Conservation (phyloP, 164 flowering plant genomes). For the Saururus chinensis region DNA sequence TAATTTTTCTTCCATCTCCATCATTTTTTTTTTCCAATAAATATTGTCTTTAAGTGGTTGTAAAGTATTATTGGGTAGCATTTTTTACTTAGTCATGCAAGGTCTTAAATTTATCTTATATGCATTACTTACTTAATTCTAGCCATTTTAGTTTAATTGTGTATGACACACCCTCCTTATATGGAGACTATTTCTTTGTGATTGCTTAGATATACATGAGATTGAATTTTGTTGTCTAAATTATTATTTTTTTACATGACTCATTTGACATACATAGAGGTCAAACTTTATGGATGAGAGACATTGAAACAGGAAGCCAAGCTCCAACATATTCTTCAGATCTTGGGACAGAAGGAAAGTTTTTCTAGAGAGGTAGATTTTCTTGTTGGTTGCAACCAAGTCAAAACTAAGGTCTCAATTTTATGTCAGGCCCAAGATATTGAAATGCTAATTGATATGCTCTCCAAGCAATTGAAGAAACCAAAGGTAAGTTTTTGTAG, state of each 20-base stretch:
- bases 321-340: not conserved
- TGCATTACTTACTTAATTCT: too few species aligned
- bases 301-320: conserved; percentile 2
- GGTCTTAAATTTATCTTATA: too few species aligned
- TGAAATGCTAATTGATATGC: conserved; percentile 54
- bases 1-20: too few species aligned
- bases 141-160: too few species aligned
- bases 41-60: too few species aligned
- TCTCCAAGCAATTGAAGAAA: conserved; percentile 30
- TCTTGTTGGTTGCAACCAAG: not conserved
- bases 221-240: not conserved
- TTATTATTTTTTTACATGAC: not conserved
- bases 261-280: conserved; percentile 1
- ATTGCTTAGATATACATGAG: too few species aligned
- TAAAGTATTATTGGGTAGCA: too few species aligned
- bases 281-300: not conserved
- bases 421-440: too few species aligned
- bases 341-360: not conserved
- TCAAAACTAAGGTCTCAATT: conserved; percentile 18
- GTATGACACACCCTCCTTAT: too few species aligned
- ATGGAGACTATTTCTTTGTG: too few species aligned
- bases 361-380: not conserved
- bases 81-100: too few species aligned
- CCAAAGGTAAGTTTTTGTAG: conserved; percentile 15
- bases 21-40: too few species aligned